Evolutionary conservation across 768 basidiomycete genomes (phyloP).

Genomic region (Boletellus sp.): DNA sequence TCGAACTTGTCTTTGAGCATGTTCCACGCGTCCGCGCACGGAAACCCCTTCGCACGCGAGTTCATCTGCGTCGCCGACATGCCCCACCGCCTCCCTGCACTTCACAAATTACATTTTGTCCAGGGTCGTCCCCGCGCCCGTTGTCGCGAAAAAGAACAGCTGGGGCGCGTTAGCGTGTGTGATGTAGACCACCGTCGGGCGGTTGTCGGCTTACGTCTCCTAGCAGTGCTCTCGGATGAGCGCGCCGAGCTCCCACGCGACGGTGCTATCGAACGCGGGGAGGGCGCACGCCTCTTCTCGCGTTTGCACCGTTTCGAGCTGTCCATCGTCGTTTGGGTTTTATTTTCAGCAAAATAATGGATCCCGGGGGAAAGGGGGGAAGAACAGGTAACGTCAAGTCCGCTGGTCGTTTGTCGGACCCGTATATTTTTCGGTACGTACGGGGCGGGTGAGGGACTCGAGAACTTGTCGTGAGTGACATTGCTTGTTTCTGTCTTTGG

Average conservation of each 20-base stretch:
- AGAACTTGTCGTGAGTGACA: slow-evolving; percentile 14
- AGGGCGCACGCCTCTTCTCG: slow-evolving; percentile 28
- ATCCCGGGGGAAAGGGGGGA: no score
- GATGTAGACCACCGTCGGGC: slow-evolving; percentile 28
- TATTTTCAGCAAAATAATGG: no score
- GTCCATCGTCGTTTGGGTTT: no score
- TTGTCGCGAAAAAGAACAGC: slow-evolving; percentile 29
- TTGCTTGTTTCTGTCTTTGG: no score
- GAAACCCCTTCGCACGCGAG: not conserved
- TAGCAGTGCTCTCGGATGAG: slow-evolving; percentile 22
- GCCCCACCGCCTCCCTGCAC: slow-evolving; percentile 33
- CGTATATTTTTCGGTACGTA: no score
- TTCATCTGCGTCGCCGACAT: slow-evolving; percentile 26
- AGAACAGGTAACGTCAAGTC: no score
- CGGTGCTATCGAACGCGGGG: slow-evolving; percentile 27
- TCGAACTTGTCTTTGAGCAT: slow-evolving; percentile 18
- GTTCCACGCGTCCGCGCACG: slow-evolving; percentile 1
- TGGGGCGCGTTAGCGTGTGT: slow-evolving; percentile 29
- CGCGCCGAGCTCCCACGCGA: slow-evolving; percentile 33
- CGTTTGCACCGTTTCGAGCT: slow-evolving; percentile 20
- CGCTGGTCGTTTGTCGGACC: no score
- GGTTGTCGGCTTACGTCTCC: slow-evolving; percentile 9
- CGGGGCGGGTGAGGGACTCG: no score
- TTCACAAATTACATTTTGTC: slow-evolving; percentile 34
- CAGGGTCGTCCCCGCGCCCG: slow-evolving; percentile 27